These are phyloP conservation scores for Candida dajiaensis DNA, from an alignment of 805 yeast genomes.

Conservation along the genomic window DNA sequence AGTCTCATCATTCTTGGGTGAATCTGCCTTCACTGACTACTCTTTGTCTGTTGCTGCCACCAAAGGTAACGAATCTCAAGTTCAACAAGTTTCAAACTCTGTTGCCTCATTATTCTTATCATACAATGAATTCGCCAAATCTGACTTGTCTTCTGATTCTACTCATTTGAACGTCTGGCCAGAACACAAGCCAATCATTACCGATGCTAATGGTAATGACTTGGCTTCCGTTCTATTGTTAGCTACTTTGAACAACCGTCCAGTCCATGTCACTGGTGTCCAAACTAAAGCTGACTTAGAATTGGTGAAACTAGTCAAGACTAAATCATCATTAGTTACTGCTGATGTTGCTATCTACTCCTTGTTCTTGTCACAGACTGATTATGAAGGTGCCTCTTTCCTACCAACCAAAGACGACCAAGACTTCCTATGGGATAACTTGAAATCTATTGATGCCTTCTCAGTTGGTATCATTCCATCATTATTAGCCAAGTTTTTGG, in stretches of 20 bases:
- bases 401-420: conserved; percentile 82
- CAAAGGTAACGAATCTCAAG: conserved; percentile 54
- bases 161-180: conserved; percentile 85
- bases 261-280: conserved; percentile 86
- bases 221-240: conserved; percentile 86
- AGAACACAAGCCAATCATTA: conserved; percentile 70
- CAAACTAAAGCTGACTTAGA: conserved; percentile 76
- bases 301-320: conserved; percentile 79
- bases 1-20: conserved; percentile 47
- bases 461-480: conserved; percentile 79
- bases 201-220: conserved; percentile 89
- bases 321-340: conserved; percentile 74
- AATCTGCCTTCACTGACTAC: conserved; percentile 73
- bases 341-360: conserved; percentile 84
- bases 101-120: conserved; percentile 83
- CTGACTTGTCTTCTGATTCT: conserved; percentile 70
- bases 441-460: conserved; percentile 75
- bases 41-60: conserved; percentile 81
- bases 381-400: conserved; percentile 63
- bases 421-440: conserved; percentile 70
- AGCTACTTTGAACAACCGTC: conserved; percentile 80
- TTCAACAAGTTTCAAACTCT: conserved; percentile 52
- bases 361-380: conserved; percentile 67
- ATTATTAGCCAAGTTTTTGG: conserved; percentile 58
- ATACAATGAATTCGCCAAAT: conserved; percentile 59